A percentile compares a stretch with the other conserved stretches of the same genome.
Conservation (phyloP, 805 yeast genomes). For the Wickerhamiella azyma region DNA sequence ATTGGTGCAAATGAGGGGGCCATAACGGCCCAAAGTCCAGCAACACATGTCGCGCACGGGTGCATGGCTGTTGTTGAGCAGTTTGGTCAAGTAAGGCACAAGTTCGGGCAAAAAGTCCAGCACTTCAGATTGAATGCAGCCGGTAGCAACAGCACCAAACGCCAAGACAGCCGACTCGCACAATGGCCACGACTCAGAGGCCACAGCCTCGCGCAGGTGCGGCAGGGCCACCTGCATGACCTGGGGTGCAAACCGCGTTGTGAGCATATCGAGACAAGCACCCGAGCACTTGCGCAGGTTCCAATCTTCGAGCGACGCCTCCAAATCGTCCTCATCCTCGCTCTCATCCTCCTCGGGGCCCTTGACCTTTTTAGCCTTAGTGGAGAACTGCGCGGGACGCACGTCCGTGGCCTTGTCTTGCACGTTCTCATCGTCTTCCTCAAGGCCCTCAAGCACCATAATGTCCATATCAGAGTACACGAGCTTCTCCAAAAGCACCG, state of each 20-base stretch:
- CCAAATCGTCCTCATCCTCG: conserved; percentile 62
- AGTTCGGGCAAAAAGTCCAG: conserved; percentile 61
- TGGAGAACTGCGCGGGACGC: conserved; percentile 62
- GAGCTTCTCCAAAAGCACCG: conserved; percentile 67
- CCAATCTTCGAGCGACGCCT: conserved; percentile 65
- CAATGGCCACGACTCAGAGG: conserved; percentile 66
- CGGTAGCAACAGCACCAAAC: conserved; percentile 87
- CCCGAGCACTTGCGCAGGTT: conserved; percentile 87
- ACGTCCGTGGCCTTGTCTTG: conserved; percentile 84
- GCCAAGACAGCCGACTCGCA: conserved; percentile 91
- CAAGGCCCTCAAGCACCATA: conserved; percentile 46
- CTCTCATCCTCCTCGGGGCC: conserved; percentile 41
- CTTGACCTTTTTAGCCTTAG: conserved; percentile 31
- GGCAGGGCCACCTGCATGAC: conserved; percentile 64
- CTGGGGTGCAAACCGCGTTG: conserved; percentile 50
- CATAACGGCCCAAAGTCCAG: conserved; percentile 86
- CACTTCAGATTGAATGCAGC: conserved; percentile 56
- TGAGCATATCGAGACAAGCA: conserved; percentile 74
- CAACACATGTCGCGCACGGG: conserved; percentile 87
- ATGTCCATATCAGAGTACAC: conserved; percentile 77
- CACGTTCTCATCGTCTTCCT: conserved; percentile 60
- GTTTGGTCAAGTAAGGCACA: conserved; percentile 72
- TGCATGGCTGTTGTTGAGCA: conserved; percentile 61
- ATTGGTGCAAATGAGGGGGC: conserved; percentile 59
- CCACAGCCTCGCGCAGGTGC: conserved; percentile 53